These are phyloP conservation scores for Selaginella moellendorffii DNA, from an alignment of 75 land plant genomes.

Conservation along the genomic window DNA sequence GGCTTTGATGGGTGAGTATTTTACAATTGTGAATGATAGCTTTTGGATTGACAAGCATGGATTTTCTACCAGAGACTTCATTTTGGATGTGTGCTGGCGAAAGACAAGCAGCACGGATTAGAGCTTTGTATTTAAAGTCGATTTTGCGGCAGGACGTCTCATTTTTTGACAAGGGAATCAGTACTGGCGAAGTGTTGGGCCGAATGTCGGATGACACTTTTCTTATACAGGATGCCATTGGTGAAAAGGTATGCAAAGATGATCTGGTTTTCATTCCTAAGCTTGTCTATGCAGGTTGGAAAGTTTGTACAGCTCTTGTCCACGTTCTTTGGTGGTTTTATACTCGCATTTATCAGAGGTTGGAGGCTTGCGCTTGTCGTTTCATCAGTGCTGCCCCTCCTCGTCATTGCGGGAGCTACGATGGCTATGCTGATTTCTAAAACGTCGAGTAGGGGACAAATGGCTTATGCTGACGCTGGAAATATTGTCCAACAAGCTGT, in stretches of 20 bases:
- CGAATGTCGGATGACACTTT: conserved; percentile 3
- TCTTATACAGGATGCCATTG: conserved; percentile 7
- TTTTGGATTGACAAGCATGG: too few species aligned
- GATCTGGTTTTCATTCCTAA: too few species aligned
- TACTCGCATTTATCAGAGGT: conserved; percentile 56
- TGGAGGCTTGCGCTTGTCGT: conserved; percentile 64
- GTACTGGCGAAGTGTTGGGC: conserved; percentile 1
- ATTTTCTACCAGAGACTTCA: conserved; percentile 43
- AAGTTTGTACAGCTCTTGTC: conserved; percentile 44
- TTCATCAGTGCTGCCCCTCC: conserved; percentile 40
- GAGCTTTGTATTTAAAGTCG: not conserved
- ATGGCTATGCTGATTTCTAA: conserved; percentile 36
- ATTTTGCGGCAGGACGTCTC: conserved; percentile 2
- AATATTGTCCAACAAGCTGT: conserved; percentile 54
- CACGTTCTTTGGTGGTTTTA: conserved; percentile 62
- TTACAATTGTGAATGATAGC: too few species aligned
- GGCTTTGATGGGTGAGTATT: conserved; percentile 61
- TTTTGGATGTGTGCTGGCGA: conserved; percentile 80
- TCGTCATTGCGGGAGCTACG: conserved; percentile 36
- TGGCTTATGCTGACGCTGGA: conserved; percentile 57
- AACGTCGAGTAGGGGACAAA: conserved; percentile 46
- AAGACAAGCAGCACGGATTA: conserved; percentile 31
- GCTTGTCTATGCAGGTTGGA: conserved; percentile 39
- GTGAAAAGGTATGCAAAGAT: conserved; percentile 3
- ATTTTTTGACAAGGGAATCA: conserved; percentile 4